Evolutionary conservation across 164 flowering plant species (phyloP).

Genomic region (Aristolochia contorta): DNA sequence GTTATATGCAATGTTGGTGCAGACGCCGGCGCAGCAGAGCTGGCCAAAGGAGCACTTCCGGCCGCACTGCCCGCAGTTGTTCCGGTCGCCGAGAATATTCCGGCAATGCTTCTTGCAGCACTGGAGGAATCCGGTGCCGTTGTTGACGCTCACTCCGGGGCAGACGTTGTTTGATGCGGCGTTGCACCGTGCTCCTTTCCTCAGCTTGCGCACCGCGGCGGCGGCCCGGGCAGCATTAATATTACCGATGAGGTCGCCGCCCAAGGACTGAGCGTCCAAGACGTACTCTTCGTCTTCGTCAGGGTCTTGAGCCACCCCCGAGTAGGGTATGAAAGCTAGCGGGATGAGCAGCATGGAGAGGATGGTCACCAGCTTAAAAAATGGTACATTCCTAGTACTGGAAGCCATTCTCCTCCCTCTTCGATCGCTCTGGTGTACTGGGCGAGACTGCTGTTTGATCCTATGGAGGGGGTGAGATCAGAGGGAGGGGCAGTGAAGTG

Average conservation of each 20-base stretch:
- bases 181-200: constrained; percentile 15
- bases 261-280: constrained; percentile 7
- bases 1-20: constrained; percentile 23
- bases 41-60: constrained; percentile 29
- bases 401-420: constrained; percentile 13
- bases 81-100: constrained; percentile 36
- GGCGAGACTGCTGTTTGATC: too few relatives aligned
- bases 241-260: not conserved
- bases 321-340: constrained; percentile 8
- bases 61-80: constrained; percentile 52
- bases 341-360: constrained; percentile 11
- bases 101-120: constrained; percentile 68
- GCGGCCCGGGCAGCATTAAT: too few relatives aligned
- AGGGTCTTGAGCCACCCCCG: constrained; percentile 1
- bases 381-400: not conserved
- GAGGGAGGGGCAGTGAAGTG: not conserved
- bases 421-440: not conserved
- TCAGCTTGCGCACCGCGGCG: constrained; percentile 9
- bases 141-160: constrained; percentile 13
- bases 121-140: constrained; percentile 20
- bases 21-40: constrained; percentile 47
- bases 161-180: constrained; percentile 11
- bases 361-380: constrained; percentile 10
- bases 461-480: too few relatives aligned
- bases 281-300: constrained; percentile 13